Evolutionary conservation across 805 yeast genomes (phyloP), one percentile per base, ranked within the genome.

Genomic region (Lipomyces mesembrius): DNA sequence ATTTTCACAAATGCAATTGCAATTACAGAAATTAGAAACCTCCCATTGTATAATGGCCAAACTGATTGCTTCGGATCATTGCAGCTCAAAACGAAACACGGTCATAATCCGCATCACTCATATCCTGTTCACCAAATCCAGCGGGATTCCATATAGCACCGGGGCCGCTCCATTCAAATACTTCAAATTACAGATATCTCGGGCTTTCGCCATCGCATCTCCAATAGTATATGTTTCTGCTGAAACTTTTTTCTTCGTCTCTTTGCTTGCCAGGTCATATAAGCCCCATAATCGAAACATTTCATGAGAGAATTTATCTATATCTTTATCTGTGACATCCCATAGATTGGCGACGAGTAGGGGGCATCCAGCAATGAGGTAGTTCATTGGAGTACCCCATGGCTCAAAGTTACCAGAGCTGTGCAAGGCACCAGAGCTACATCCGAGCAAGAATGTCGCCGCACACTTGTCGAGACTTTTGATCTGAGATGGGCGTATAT

Each of bases 311-410:
- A 93, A 92, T 72, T 82, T 83, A 77, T 95, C 98, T 60, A 92
- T 91, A 76, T 95, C 99, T 71, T 90, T 92, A 77, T 95, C 98
- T 0, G 98, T 95, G 3, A 95, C 98, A 77, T 92, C 97, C 99
- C 99, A 95, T 64, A 95, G 78, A 73, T 91, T 92, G 0, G 91
- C 97, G 49, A 95, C 79, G 0, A 92, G 83, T 87, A 90, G 83
- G 0, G 97, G 95, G 59, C 91, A 85, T 0, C 97, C 96, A 27
- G 92, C 95, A 9, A 84, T 79, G 34, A 95, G 76, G 81, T 92
- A 92, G 60, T 90, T 86, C 71, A 85, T 83, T 0, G 92, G 84
- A 2, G 94, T 89, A 0, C 98, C 97, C 69, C 84, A 82, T 0
- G 95, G 88, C 69, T 87, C 91, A 65, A 89, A 81, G 7, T 82